Conservation (phyloP, 176 grass and related monocot species). For the Raddia distichophylla region DNA sequence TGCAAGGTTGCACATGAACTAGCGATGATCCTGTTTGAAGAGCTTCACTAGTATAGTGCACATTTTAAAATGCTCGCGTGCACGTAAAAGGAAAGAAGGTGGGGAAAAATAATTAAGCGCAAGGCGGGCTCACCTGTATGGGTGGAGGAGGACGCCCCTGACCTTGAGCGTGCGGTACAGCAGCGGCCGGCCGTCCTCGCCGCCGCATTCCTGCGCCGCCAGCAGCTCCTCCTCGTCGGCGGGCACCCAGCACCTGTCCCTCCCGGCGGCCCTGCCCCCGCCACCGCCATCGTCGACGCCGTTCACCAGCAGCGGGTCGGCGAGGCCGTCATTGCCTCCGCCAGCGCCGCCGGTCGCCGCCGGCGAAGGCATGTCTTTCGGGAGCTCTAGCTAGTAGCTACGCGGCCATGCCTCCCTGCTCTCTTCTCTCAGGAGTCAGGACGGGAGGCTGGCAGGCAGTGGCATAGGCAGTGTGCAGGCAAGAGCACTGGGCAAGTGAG, state of each 20-base stretch:
- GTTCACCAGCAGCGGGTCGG: conserved; percentile 19
- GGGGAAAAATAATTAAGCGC: no score
- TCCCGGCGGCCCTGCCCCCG: not conserved
- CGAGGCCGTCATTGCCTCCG: not conserved
- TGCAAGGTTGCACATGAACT: no score
- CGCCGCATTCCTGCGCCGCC: not conserved
- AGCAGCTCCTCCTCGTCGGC: conserved; percentile 16
- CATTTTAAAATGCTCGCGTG: no score
- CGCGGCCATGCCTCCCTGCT: no score
- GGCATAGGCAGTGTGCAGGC: no score
- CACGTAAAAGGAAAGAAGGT: no score
- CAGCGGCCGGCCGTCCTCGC: conserved; percentile 17
- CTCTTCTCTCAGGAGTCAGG: no score
- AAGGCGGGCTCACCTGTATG: not conserved
- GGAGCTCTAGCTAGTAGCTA: not conserved
- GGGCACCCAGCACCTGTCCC: conserved; percentile 23
- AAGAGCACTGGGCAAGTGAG: no score
- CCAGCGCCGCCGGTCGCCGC: not conserved
- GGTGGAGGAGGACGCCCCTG: not conserved
- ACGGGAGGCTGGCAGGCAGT: no score
- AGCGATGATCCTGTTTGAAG: no score
- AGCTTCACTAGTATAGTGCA: no score
- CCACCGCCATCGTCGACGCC: not conserved
- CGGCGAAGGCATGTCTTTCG: not conserved
- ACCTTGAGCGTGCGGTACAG: conserved; percentile 14